These are phyloP conservation scores for Paraconiothyrium sp. DNA, from an alignment of 2,329 filamentous ascomycete genomes.

Conservation along the genomic window DNA sequence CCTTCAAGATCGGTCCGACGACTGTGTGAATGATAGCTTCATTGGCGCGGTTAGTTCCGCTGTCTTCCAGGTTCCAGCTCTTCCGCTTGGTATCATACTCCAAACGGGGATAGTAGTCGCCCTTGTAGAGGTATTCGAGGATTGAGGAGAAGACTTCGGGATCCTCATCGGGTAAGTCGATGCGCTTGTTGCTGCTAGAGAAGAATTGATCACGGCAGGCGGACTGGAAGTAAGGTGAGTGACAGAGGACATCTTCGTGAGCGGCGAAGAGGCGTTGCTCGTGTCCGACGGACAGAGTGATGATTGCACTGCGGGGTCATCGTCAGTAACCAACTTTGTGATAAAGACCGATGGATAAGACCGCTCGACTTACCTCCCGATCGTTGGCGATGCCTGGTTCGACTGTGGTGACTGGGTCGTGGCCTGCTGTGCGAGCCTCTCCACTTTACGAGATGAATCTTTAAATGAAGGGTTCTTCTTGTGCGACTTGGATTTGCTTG, in stretches of 20 bases:
- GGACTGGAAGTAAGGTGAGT: constrained; percentile 80
- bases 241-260: constrained; percentile 83
- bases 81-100: constrained; percentile 82
- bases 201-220: constrained; percentile 71
- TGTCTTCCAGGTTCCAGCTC: constrained; percentile 82
- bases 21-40: constrained; percentile 68
- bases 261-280: constrained; percentile 90
- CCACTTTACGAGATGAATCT: constrained; percentile 45
- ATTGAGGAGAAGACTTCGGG: constrained; percentile 91
- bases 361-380: constrained; percentile 45
- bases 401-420: constrained; percentile 45
- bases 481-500: constrained; percentile 49
- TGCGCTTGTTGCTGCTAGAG: constrained; percentile 70
- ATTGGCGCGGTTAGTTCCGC: constrained; percentile 49
- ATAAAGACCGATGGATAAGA: neutral
- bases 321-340: constrained; percentile 27
- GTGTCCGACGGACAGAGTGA: constrained; percentile 82
- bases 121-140: constrained; percentile 92
- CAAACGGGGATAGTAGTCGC: constrained; percentile 87
- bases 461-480: constrained; percentile 51
- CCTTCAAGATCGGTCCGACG: constrained; percentile 77
- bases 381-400: constrained; percentile 46
- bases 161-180: constrained; percentile 84
- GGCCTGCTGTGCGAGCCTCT: constrained; percentile 47
- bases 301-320: constrained; percentile 62